Conservation (phyloP, 2,329 filamentous ascomycete species). For the Penicillium sp. region DNA sequence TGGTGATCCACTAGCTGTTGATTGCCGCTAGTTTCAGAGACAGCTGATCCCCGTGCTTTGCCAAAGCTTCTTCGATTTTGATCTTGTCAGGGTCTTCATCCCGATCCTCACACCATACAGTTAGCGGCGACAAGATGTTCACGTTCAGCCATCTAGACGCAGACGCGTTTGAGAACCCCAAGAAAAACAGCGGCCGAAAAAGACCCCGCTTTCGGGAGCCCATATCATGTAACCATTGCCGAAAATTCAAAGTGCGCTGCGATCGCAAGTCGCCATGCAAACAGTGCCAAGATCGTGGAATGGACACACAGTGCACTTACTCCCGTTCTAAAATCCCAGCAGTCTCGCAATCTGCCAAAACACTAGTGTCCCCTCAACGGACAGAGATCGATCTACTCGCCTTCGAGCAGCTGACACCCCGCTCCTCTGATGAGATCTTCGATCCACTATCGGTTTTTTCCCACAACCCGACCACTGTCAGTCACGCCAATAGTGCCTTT, state of each 20-base stretch:
- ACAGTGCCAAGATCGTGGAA: constrained; percentile 7
- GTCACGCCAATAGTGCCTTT: not conserved
- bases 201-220: constrained; percentile 1
- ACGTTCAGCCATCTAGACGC: not conserved
- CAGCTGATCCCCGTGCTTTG: not conserved
- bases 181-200: constrained; percentile 9
- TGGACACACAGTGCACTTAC: not conserved
- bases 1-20: no score
- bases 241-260: constrained; percentile 7
- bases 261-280: constrained; percentile 10
- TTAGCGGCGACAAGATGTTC: not conserved
- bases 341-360: not conserved
- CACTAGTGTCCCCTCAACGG: not conserved
- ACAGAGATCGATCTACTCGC: not conserved
- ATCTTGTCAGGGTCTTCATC: not conserved
- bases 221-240: constrained; percentile 1
- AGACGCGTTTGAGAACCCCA: constrained; percentile 2
- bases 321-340: not conserved
- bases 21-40: not conserved
- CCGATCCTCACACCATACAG: not conserved
- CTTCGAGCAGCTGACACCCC: not conserved
- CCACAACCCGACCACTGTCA: not conserved
- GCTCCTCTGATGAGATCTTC: not conserved
- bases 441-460: not conserved
- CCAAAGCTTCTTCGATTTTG: not conserved